Percentiles rank a stretch among this genome's conserved stretches.
Evolutionary conservation across 2,329 filamentous ascomycete species (phyloP).

Genomic region (Fusarium devonianum): DNA sequence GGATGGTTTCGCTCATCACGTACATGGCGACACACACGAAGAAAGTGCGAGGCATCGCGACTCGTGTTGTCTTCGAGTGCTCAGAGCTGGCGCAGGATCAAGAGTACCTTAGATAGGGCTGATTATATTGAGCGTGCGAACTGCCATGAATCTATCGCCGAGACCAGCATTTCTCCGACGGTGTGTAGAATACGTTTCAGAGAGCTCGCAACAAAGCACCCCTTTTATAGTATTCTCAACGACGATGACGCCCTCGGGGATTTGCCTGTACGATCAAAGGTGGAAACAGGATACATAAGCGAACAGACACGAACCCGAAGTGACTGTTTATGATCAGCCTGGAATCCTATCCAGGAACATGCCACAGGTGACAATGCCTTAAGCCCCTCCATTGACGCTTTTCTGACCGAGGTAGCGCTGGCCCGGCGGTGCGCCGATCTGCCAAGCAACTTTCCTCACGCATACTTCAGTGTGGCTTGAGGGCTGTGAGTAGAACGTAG

Average conservation of each 20-base stretch:
- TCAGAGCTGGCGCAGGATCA: too few relatives aligned
- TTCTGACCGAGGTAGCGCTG: conserved; percentile 49
- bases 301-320: conserved; percentile 50
- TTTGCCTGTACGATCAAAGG: conserved; percentile 68
- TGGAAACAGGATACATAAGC: conserved; percentile 65
- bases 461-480: conserved; percentile 55
- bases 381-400: conserved; percentile 47
- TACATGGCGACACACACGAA: too few relatives aligned
- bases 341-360: conserved; percentile 37
- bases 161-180: too few relatives aligned
- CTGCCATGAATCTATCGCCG: too few relatives aligned
- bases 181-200: too few relatives aligned
- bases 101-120: too few relatives aligned
- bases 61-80: too few relatives aligned
- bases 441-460: conserved; percentile 54
- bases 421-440: conserved; percentile 52
- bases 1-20: too few relatives aligned
- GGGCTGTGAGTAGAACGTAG: conserved; percentile 56
- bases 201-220: conserved; percentile 53
- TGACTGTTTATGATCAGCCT: conserved; percentile 28
- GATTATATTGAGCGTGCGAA: too few relatives aligned
- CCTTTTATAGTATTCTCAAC: conserved; percentile 56
- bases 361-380: conserved; percentile 46
- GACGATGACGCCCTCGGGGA: conserved; percentile 67
- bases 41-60: too few relatives aligned